phyloP scores from a whole-genome alignment of 192 early-diverging fungal genomes.

The Coemansia erecta region DNA sequence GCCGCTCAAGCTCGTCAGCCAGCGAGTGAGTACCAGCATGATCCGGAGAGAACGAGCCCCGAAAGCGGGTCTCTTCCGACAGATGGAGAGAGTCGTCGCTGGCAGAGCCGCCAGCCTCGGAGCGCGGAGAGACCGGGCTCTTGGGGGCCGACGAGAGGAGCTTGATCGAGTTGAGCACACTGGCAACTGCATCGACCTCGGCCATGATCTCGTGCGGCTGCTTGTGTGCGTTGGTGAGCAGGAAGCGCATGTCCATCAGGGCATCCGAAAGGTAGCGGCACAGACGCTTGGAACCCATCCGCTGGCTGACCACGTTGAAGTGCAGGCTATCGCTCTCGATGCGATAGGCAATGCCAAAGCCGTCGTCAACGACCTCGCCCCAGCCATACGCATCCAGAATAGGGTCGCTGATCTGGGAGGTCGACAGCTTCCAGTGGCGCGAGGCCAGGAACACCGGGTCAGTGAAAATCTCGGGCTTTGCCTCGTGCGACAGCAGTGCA shows the following conservation, averaged over 20 bases:
- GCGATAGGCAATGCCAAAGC: conserved; percentile 58
- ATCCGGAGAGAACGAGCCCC: conserved; percentile 16
- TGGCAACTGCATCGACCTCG: conserved; percentile 51
- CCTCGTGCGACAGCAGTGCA: conserved; percentile 47
- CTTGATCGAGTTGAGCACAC: conserved; percentile 45
- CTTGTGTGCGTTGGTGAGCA: conserved; percentile 50
- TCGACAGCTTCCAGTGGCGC: conserved; percentile 66
- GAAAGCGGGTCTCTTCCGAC: conserved; percentile 17
- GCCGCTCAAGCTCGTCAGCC: conserved; percentile 43
- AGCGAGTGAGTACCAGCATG: conserved; percentile 20
- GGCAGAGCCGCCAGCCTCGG: background rate
- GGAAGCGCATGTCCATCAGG: conserved; percentile 66
- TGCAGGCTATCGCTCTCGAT: conserved; percentile 49
- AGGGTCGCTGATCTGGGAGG: conserved; percentile 59
- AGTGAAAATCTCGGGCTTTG: conserved; percentile 37
- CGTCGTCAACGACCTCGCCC: conserved; percentile 61
- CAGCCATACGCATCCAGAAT: conserved; percentile 56
- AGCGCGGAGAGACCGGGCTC: conserved; percentile 13
- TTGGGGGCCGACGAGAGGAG: conserved; percentile 37
- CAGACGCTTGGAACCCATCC: conserved; percentile 54
- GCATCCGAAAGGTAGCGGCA: conserved; percentile 63
- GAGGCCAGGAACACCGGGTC: conserved; percentile 59
- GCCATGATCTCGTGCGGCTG: conserved; percentile 53
- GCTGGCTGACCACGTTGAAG: conserved; percentile 53
- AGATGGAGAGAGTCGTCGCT: background rate